phyloP scores from a whole-genome alignment of 805 yeast species.

The Saccharomycopsis fermentans region DNA sequence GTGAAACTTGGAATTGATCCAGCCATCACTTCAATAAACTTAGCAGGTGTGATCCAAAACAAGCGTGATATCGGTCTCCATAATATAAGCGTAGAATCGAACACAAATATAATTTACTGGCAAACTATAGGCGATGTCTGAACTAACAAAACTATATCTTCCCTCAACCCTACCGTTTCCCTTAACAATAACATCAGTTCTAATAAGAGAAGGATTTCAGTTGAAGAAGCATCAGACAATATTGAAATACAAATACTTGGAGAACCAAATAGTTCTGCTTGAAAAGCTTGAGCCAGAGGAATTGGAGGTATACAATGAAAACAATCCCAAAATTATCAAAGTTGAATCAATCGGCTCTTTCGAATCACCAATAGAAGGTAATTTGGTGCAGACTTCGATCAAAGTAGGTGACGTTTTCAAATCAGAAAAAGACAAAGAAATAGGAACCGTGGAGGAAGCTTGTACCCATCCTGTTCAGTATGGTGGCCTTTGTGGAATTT shows the following conservation, averaged over 20 bases:
- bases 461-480: conserved; percentile 90
- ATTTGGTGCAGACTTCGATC: conserved; percentile 40
- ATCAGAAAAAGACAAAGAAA: conserved; percentile 31
- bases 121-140: conserved; percentile 8
- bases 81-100: no score
- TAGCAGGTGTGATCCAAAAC: no score
- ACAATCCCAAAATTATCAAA: conserved; percentile 28
- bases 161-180: conserved; percentile 65
- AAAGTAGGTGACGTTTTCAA: conserved; percentile 49
- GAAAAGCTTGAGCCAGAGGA: conserved; percentile 21
- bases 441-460: conserved; percentile 57
- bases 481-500: conserved; percentile 89
- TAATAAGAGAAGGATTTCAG: conserved; percentile 34
- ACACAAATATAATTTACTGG: no score
- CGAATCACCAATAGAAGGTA: conserved; percentile 79
- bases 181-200: conserved; percentile 45
- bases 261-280: conserved; percentile 25
- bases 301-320: conserved; percentile 33
- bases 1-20: no score
- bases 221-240: conserved; percentile 45
- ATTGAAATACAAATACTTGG: conserved; percentile 57
- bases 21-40: no score
- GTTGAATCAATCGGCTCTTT: conserved; percentile 67
- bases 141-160: conserved; percentile 37
- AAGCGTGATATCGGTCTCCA: no score